phyloP scores from a whole-genome alignment of 192 early-diverging fungal genomes.

The Martensiomyces pterosporus region DNA sequence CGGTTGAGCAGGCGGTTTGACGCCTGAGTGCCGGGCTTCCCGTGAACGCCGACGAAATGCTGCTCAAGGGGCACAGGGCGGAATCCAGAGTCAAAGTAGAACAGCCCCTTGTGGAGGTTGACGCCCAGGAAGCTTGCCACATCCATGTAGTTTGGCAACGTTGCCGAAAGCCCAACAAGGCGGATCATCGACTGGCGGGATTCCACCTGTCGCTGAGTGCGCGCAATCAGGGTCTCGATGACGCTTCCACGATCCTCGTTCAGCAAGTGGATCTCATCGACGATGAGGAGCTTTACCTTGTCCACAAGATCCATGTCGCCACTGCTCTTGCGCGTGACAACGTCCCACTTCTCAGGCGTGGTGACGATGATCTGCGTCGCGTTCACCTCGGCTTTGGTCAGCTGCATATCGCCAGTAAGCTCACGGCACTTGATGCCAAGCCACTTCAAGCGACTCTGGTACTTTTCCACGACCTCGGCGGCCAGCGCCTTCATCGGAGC shows the following conservation, averaged over 20 bases:
- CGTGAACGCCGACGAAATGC: slow-evolving; percentile 91
- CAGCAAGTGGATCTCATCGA: slow-evolving; percentile 96
- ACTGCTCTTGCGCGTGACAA: slow-evolving; percentile 92
- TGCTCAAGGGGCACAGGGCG: slow-evolving; percentile 95
- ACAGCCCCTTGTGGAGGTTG: slow-evolving; percentile 88
- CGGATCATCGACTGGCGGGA: slow-evolving; percentile 92
- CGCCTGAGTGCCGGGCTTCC: slow-evolving; percentile 67
- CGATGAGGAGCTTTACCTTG: slow-evolving; percentile 89
- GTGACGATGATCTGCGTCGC: slow-evolving; percentile 98
- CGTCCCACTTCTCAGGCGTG: slow-evolving; percentile 99
- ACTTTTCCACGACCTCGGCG: slow-evolving; percentile 92
- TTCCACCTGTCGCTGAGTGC: slow-evolving; percentile 89
- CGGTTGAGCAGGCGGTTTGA: slow-evolving; percentile 70
- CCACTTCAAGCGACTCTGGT: slow-evolving; percentile 74
- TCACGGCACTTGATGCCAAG: slow-evolving; percentile 86
- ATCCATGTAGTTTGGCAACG: slow-evolving; percentile 96
- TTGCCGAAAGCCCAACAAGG: slow-evolving; percentile 95
- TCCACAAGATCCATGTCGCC: slow-evolving; percentile 90
- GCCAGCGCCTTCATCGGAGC: slow-evolving; percentile 98
- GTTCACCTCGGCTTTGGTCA: slow-evolving; percentile 90
- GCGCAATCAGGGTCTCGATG: slow-evolving; percentile 92
- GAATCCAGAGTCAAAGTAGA: slow-evolving; percentile 95
- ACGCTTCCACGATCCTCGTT: slow-evolving; percentile 97
- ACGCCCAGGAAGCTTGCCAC: slow-evolving; percentile 91
- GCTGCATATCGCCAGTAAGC: slow-evolving; percentile 97